A percentile compares a stretch with the other conserved stretches of the same genome.
Evolutionary conservation across 2,329 filamentous ascomycete genomes (phyloP).

Genomic region (Apiospora marii): DNA sequence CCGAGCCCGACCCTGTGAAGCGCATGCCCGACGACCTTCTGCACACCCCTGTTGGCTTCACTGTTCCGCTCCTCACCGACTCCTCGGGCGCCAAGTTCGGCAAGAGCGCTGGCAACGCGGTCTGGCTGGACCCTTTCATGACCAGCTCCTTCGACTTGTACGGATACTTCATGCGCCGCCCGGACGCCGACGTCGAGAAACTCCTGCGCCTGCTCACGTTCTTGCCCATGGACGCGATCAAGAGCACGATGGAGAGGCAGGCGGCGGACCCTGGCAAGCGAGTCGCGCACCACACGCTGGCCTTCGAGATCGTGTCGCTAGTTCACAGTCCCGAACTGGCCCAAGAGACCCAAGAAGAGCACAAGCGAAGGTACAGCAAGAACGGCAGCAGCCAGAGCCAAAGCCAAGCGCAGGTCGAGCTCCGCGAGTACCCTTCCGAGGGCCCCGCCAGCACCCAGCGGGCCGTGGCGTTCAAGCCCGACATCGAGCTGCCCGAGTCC

Average conservation of each 20-base stretch:
- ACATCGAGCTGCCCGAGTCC: conserved; percentile 66
- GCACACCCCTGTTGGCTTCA: conserved; percentile 80
- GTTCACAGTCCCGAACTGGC: conserved; percentile 77
- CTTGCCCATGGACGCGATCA: conserved; percentile 74
- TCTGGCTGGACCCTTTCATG: conserved; percentile 88
- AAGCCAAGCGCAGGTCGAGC: neutral
- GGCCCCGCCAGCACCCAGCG: neutral
- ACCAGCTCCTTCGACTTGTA: conserved; percentile 89
- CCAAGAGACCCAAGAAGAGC: conserved; percentile 63
- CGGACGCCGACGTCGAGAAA: conserved; percentile 81
- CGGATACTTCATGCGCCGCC: conserved; percentile 83
- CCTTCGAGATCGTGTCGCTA: conserved; percentile 81
- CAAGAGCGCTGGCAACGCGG: conserved; percentile 90
- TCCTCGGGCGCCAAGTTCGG: conserved; percentile 89
- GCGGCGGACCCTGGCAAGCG: conserved; percentile 72
- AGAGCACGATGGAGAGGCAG: conserved; percentile 73
- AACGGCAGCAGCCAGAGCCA: neutral
- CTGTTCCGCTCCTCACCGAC: conserved; percentile 88
- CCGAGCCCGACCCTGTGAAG: conserved; percentile 54
- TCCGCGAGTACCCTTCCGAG: neutral
- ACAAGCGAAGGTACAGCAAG: conserved; percentile 58
- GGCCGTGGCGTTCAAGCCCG: conserved; percentile 46
- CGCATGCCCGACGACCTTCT: conserved; percentile 51
- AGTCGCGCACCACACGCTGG: conserved; percentile 82
- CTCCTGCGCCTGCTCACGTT: conserved; percentile 94